Evolutionary conservation across 441 rosid genomes (phyloP).

Genomic region (Erysimum pusillum): DNA sequence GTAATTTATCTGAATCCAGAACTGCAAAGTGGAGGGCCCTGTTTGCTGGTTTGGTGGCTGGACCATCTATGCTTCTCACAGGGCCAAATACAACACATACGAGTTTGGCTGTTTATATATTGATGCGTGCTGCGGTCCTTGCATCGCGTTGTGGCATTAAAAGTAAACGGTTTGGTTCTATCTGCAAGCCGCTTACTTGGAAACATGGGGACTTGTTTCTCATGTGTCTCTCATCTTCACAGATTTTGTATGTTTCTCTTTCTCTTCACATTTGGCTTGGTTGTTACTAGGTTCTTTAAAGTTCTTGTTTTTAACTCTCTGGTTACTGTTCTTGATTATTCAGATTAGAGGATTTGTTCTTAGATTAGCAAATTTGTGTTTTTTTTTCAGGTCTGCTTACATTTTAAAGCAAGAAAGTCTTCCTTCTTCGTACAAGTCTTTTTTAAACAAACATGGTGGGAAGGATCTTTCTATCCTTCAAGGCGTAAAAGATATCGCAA

Average conservation of each 20-base stretch:
- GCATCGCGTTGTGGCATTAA: slow-evolving; percentile 95
- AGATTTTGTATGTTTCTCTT: slow-evolving; percentile 76
- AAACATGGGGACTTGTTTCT: slow-evolving; percentile 94
- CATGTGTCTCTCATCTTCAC: slow-evolving; percentile 94
- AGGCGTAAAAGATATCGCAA: slow-evolving; percentile 81
- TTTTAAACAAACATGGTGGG: slow-evolving; percentile 89
- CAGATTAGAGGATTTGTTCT: not conserved
- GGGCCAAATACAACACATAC: slow-evolving; percentile 86
- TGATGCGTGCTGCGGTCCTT: slow-evolving; percentile 95
- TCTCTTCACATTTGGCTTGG: not conserved
- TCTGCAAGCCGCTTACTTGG: slow-evolving; percentile 96
- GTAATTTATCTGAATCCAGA: slow-evolving; percentile 53
- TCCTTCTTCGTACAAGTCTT: slow-evolving; percentile 90
- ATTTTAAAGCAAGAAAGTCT: slow-evolving; percentile 88
- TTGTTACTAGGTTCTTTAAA: slow-evolving; percentile 1
- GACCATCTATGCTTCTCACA: slow-evolving; percentile 92
- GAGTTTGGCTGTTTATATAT: slow-evolving; percentile 83
- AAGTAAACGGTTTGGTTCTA: slow-evolving; percentile 75
- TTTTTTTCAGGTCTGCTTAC: slow-evolving; percentile 81
- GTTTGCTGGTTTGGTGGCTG: slow-evolving; percentile 87
- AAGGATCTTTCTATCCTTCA: slow-evolving; percentile 72
- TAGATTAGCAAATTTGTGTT: not conserved
- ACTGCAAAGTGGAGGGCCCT: slow-evolving; percentile 88
- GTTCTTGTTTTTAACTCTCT: not conserved
- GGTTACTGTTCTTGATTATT: slow-evolving; percentile 9